Conservation (phyloP, 1,284 basidiomycete genomes). For the Butyriboletus appendiculatus region DNA sequence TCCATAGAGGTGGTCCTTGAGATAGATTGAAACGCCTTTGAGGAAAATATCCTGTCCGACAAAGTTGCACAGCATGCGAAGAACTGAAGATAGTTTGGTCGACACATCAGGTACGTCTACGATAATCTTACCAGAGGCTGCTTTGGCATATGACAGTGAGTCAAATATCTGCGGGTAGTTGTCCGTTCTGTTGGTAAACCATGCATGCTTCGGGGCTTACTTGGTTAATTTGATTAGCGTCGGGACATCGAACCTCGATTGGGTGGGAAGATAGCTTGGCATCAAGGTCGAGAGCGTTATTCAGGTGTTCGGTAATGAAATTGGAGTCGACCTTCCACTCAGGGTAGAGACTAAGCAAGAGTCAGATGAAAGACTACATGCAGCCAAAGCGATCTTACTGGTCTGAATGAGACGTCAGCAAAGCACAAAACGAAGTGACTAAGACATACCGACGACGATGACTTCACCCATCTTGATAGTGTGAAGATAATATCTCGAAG, state of each 20-base stretch:
- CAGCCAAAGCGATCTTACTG: constrained; percentile 38
- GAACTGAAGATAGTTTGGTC: constrained; percentile 47
- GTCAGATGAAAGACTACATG: constrained; percentile 10
- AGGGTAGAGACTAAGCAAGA: constrained; percentile 59
- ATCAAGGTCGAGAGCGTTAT: constrained; percentile 78
- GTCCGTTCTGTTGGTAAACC: background rate
- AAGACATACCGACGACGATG: constrained; percentile 72
- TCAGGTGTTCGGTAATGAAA: constrained; percentile 66
- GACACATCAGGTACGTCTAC: background rate
- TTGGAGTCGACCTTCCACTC: constrained; percentile 76
- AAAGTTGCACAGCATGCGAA: constrained; percentile 90
- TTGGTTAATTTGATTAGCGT: constrained; percentile 86
- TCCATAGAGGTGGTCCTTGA: constrained; percentile 84
- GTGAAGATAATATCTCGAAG: constrained; percentile 1
- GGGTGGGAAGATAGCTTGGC: constrained; percentile 93
- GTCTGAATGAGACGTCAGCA: constrained; percentile 37
- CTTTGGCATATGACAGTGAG: constrained; percentile 84
- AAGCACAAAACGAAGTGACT: background rate
- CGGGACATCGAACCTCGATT: constrained; percentile 91
- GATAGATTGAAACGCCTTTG: constrained; percentile 87
- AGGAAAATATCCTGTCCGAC: constrained; percentile 91
- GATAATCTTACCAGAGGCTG: constrained; percentile 62
- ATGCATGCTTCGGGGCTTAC: constrained; percentile 30
- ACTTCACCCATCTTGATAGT: constrained; percentile 81
- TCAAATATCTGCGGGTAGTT: constrained; percentile 72